Evolutionary conservation across 2,329 filamentous ascomycete genomes (phyloP), one percentile per base, ranked within the genome.

Genomic region (Cladosporium sp.): DNA sequence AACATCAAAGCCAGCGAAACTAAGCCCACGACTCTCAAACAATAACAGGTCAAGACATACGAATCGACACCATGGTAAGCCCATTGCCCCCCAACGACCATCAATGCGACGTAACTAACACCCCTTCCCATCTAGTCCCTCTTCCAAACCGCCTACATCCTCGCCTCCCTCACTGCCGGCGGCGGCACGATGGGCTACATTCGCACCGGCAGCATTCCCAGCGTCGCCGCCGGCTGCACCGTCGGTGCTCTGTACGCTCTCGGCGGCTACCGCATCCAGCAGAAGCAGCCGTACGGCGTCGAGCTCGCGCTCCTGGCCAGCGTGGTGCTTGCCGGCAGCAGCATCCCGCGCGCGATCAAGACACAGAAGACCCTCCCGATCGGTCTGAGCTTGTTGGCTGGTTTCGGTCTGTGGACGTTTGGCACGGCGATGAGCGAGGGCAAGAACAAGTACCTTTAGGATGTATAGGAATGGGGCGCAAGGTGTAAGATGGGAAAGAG

Each of bases 281-380:
- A 83, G 61, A 76, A 79, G 54, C 80, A 89, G 67, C 68, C 87
- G 3, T 96, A 93, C 68, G 93, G 92, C 56, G 73, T 95, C 59
- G 93, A 97, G 71, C 75, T 96, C 38, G 88, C 86, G n/a, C 79
- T 99, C 8, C 76, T 96, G 38, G 93, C 93, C 4, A 95, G 89
- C 1, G 63, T 89, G n/a, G 73, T 97, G 20, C 79, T 99, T 30
- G 92, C 80, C 2, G 90, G 89, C 17, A 87, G 87, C 37, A 86
- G 88, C 2, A 85, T 97, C 54, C 93, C 93, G 11, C 80, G 93
- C 47, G 93, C 90, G 4, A 83, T 99, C 64, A 88, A 84, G 68
- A 80, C 84, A 37, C 77, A 80, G 61, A 99, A 97, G 79, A 88
- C 89, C 1, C 80, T 99, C 47, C 92, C 93, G 1, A 77, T 87